Conservation (phyloP, 164 flowering plant species). For the Echeveria elegans region DNA sequence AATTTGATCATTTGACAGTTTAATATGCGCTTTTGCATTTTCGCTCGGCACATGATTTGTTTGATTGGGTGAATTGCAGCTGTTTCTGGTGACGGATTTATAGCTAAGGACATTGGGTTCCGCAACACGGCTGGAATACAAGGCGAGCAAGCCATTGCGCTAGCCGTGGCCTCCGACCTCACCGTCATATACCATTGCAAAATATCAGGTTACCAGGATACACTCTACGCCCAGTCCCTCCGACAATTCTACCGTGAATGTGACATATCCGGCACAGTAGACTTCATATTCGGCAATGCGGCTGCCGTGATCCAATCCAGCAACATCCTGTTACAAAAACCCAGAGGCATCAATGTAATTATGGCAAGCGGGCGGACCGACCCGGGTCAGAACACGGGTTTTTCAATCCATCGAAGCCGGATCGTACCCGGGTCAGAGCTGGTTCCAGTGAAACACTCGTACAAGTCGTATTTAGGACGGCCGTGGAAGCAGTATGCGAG, state of each 20-base stretch:
- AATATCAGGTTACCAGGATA: conserved; percentile 40
- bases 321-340: conserved; percentile 22
- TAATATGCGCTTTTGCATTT: background rate
- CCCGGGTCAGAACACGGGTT: conserved; percentile 41
- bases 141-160: conserved; percentile 34
- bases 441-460: conserved; percentile 15
- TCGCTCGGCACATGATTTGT: background rate
- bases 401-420: conserved; percentile 27
- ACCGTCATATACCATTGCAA: conserved; percentile 32
- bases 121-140: conserved; percentile 40
- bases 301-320: conserved; percentile 37
- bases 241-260: conserved; percentile 42
- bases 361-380: conserved; percentile 36
- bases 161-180: conserved; percentile 25
- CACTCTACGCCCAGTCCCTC: conserved; percentile 28
- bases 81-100: conserved; percentile 33
- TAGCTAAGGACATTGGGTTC: conserved; percentile 43
- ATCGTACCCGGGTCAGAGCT: conserved; percentile 22
- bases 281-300: conserved; percentile 43
- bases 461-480: conserved; percentile 33
- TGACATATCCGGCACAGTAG: conserved; percentile 37
- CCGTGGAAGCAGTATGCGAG: conserved; percentile 48
- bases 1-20: too few species aligned
- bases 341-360: conserved; percentile 20
- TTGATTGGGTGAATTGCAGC: conserved; percentile 17